phyloP scores from a whole-genome alignment of 805 yeast genomes.

The Pachysolen tannophilus region DNA sequence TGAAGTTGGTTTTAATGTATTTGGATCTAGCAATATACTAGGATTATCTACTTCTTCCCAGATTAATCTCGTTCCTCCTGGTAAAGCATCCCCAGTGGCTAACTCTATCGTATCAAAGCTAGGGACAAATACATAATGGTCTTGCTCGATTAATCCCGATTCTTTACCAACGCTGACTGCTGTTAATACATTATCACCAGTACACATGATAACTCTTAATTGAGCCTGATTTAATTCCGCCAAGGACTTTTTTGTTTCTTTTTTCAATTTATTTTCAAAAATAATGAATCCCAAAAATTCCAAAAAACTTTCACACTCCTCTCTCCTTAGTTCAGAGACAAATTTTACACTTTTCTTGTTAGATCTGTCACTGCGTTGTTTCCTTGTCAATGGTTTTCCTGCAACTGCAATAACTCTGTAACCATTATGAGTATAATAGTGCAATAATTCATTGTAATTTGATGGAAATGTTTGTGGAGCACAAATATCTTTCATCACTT shows the following conservation, averaged over 20 bases:
- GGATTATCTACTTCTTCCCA: constrained; percentile 70
- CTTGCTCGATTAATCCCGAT: constrained; percentile 52
- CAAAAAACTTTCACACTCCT: constrained; percentile 58
- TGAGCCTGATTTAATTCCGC: constrained; percentile 54
- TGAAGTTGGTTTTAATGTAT: constrained; percentile 45
- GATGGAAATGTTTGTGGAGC: constrained; percentile 60
- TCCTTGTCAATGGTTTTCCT: constrained; percentile 32
- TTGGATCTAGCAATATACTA: constrained; percentile 48
- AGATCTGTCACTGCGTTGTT: constrained; percentile 11
- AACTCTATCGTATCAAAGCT: constrained; percentile 24
- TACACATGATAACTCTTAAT: constrained; percentile 88
- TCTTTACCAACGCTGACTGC: constrained; percentile 91
- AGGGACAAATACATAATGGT: constrained; percentile 54
- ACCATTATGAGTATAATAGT: constrained; percentile 87
- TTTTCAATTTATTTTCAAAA: constrained; percentile 85
- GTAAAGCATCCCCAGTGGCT: background rate
- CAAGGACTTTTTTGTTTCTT: constrained; percentile 56
- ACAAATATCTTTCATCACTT: constrained; percentile 78
- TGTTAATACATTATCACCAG: constrained; percentile 93
- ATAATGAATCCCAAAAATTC: constrained; percentile 81
- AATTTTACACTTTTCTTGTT: constrained; percentile 36
- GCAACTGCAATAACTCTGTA: constrained; percentile 96
- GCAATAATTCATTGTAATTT: constrained; percentile 64
- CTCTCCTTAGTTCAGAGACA: constrained; percentile 47
- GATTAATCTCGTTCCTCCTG: constrained; percentile 17